phyloP scores from a whole-genome alignment of 208 protist genomes.

The Acanthamoeba royreba region DNA sequence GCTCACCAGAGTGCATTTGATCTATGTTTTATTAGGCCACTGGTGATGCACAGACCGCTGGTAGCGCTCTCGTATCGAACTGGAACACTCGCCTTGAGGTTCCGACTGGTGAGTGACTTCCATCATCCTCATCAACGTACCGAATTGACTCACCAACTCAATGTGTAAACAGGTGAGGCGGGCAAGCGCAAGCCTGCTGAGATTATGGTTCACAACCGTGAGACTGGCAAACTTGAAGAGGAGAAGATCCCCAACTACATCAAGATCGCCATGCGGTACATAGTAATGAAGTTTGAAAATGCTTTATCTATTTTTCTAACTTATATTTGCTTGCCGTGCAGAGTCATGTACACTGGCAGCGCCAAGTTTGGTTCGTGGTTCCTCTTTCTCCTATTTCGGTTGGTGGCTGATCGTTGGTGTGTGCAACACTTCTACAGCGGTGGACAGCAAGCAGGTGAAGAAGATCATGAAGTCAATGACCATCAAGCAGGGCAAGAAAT shows the following conservation, averaged over 20 bases:
- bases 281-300: background rate
- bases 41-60: background rate
- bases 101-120: background rate
- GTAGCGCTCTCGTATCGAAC: background rate
- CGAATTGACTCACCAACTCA: no score
- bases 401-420: background rate
- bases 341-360: constrained; percentile 39
- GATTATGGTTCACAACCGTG: constrained; percentile 44
- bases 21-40: background rate
- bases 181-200: constrained; percentile 28
- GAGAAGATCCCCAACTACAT: constrained; percentile 54
- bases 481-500: constrained; percentile 48
- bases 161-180: background rate
- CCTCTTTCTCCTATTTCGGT: background rate
- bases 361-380: background rate
- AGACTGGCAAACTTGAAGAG: constrained; percentile 35
- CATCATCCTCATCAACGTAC: no score
- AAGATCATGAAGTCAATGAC: constrained; percentile 53
- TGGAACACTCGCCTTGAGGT: background rate
- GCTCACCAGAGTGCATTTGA: background rate
- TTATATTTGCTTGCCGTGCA: no score
- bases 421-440: background rate
- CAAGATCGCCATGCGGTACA: constrained; percentile 38
- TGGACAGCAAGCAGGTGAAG: constrained; percentile 44
- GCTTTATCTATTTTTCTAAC: no score